These are phyloP conservation scores for Wickerhamomyces kurtzmanii DNA, from an alignment of 805 yeast genomes.

Conservation along the genomic window DNA sequence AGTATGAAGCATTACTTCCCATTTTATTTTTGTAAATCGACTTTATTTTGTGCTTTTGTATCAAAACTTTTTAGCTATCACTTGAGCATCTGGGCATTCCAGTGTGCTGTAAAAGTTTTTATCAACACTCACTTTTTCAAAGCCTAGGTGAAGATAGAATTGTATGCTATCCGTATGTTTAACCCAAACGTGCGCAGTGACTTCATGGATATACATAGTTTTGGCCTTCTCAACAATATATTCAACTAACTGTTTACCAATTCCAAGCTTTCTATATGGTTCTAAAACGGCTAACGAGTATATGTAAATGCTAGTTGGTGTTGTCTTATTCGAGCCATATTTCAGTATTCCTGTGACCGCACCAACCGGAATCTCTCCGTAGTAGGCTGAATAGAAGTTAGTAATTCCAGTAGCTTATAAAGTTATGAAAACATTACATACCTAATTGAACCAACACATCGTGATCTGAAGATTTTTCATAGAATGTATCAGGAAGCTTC, in stretches of 20 bases:
- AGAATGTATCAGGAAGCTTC: slow-evolving; percentile 40
- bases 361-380: slow-evolving; percentile 76
- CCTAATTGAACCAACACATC: slow-evolving; percentile 46
- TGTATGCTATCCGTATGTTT: slow-evolving; percentile 28
- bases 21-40: too few species aligned
- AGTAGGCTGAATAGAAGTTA: slow-evolving; percentile 34
- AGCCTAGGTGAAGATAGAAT: slow-evolving; percentile 47
- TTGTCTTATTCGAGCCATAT: slow-evolving; percentile 31
- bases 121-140: slow-evolving; percentile 24
- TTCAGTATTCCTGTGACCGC: slow-evolving; percentile 49
- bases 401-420: neutral
- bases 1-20: too few species aligned
- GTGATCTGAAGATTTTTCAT: slow-evolving; percentile 31
- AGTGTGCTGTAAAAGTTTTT: slow-evolving; percentile 39
- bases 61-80: slow-evolving; percentile 23
- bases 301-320: slow-evolving; percentile 49
- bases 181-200: slow-evolving; percentile 43
- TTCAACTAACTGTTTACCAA: slow-evolving; percentile 50
- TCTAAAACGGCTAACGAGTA: slow-evolving; percentile 61
- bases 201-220: slow-evolving; percentile 39
- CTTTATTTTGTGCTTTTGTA: too few species aligned
- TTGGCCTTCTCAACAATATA: slow-evolving; percentile 49
- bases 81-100: slow-evolving; percentile 36
- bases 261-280: slow-evolving; percentile 50
- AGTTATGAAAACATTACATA: slow-evolving; percentile 3